Evolutionary conservation across 768 basidiomycete genomes (phyloP), one percentile per base, ranked within the genome.

Genomic region (Phylloporus sp.): DNA sequence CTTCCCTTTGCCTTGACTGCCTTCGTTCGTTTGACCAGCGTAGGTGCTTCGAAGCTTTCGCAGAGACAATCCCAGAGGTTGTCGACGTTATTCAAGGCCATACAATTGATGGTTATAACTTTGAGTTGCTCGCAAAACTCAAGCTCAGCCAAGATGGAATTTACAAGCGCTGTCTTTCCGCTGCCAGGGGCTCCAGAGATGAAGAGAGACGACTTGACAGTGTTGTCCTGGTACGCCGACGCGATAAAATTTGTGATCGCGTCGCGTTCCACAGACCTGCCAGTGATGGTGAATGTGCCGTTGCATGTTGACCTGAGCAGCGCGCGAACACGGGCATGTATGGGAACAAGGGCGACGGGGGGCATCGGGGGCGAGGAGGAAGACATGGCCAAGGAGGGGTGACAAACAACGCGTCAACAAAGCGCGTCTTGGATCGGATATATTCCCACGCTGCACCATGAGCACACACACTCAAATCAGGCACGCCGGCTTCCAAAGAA

Each of bases 121-220:
- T 73, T 76, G 39, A 80, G 64, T n/a, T 75, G 65, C 6, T 60
- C 49, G 38, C 58, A 57, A 27, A 74, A 72, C 23, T 73, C 67
- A 24, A 78, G 56, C 8, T 71, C 68, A n/a, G 67, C 51, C 20
- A 94, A 66, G 26, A 91, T 71, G 5, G 83, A 73, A 59, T 86
- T 85, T 24, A 93, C 80, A 4, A 95, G 73, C 0, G 91, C 92
- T 2, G 91, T 95, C 73, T 95, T 95, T 18, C 92, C 92, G 3
- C 91, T 92, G 1, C 95, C 95, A 4, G 94, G 93, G 2, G 91
- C 82, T 9, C 95, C 95, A 9, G 94, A 95, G 47, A 97, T 85
- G 68, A 95, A 97, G 52, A 95, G 75, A 38, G 80, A 77, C 10
- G 80, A 73, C 24, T 70, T 22, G 54, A 47, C 5, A 54, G 53